Evolutionary conservation across 768 basidiomycete species (phyloP).

Genomic region (Suillus variegatus): DNA sequence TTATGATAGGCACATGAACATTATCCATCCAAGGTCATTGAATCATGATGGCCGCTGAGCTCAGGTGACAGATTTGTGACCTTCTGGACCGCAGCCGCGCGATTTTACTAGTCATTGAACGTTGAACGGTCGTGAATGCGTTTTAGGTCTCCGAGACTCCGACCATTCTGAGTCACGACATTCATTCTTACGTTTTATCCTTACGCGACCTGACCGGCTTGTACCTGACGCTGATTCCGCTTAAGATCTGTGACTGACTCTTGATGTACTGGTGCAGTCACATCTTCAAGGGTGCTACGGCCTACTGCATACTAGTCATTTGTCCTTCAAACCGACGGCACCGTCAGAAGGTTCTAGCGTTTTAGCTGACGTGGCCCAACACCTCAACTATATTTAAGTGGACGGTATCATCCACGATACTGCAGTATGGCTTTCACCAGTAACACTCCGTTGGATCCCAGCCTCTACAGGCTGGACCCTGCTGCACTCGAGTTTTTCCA

Average conservation of each 20-base stretch:
- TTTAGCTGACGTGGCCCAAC: not conserved
- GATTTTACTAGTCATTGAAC: too few species aligned
- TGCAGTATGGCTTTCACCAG: not conserved
- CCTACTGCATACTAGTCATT: not conserved
- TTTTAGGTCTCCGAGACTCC: not conserved
- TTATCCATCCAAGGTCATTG: too few species aligned
- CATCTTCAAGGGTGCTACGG: too few species aligned
- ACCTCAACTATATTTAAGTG: not conserved
- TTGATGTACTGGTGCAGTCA: too few species aligned
- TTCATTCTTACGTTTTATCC: not conserved
- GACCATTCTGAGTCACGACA: not conserved
- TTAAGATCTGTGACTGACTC: not conserved
- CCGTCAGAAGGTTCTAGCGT: not conserved
- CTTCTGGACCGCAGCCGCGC: not conserved
- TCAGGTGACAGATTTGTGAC: not conserved
- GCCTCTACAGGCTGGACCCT: slow-evolving; percentile 15
- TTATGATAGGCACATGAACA: not conserved
- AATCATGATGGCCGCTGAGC: not conserved
- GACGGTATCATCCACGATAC: not conserved
- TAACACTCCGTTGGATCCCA: slow-evolving; percentile 9
- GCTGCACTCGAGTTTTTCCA: slow-evolving; percentile 30
- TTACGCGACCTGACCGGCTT: not conserved
- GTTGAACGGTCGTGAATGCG: not conserved
- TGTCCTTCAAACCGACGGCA: not conserved
- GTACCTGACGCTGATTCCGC: not conserved